Base-by-base conservation (phyloP, 768 basidiomycete genomes). In the Dendrothele bispora region DNA sequence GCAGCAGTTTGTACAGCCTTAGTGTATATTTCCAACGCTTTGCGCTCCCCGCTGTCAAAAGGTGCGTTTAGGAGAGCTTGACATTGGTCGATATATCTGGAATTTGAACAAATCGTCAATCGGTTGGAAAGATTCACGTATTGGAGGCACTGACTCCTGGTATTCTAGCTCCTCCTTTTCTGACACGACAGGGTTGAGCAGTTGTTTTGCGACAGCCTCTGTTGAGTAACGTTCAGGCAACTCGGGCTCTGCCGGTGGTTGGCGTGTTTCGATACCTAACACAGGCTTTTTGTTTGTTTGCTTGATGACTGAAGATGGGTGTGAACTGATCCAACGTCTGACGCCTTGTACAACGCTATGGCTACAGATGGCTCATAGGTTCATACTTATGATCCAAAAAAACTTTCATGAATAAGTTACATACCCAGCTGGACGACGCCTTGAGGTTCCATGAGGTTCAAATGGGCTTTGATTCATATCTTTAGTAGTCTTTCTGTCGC, bases 381-480 rank as follows among this genome's bases (percentile, higher is more conserved):
- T n/a, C n/a, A n/a, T n/a, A n/a, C n/a, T n/a, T n/a, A n/a, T n/a
- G n/a, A n/a, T n/a, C n/a, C n/a, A n/a, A n/a, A n/a, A n/a, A n/a
- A n/a, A n/a, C n/a, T n/a, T n/a, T n/a, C n/a, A n/a, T n/a, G n/a
- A n/a, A n/a, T n/a, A n/a, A n/a, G n/a, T n/a, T 11, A 39, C 51
- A 27, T 52, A 67, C 64, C 70, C 62, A 18, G 75, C 65, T 25
- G 69, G 68, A 17, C 67, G 68, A 39, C 66, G 61, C 10, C 59
- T 59, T 4, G 62, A 54, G 37, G 70, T 72, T 28, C 80, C 76
- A 43, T 81, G 82, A 0, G 84, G 72, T 54, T 81, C 72, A 59
- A 94, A 94, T 0, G 91, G 91, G 57, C 89, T 92, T 39, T 82
- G 73, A 36, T 84, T 79, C 45, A 83, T 69, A 55, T 83, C 83